Percentiles rank a stretch among this genome's conserved stretches.
phyloP scores from a whole-genome alignment of 768 basidiomycete genomes.

The Tephrocybe sp. region DNA sequence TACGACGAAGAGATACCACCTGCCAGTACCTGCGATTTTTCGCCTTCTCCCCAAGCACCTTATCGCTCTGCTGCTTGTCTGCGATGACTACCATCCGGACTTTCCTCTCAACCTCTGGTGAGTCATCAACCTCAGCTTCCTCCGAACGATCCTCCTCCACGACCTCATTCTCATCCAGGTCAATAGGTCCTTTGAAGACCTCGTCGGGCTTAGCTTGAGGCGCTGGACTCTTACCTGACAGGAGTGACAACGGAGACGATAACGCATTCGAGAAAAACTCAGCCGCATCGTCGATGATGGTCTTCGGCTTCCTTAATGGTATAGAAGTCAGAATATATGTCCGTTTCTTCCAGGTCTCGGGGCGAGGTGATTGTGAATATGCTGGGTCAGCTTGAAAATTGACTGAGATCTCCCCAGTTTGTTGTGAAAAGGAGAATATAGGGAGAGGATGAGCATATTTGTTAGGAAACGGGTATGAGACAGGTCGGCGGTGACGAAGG shows the following conservation, averaged over 20 bases:
- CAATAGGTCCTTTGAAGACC: conserved; percentile 65
- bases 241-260: conserved; percentile 52
- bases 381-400: conserved; percentile 62
- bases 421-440: conserved; percentile 54
- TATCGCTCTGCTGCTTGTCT: conserved; percentile 31
- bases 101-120: conserved; percentile 49
- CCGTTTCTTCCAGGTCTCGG: conserved; percentile 54
- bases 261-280: conserved; percentile 62
- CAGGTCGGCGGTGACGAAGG: conserved; percentile 72
- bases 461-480: conserved; percentile 78
- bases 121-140: conserved; percentile 78
- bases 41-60: conserved; percentile 27
- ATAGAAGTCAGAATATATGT: conserved; percentile 63
- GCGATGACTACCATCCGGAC: conserved; percentile 53
- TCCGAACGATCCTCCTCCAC: conserved; percentile 76
- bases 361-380: conserved; percentile 41
- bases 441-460: conserved; percentile 74
- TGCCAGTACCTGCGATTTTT: conserved; percentile 37
- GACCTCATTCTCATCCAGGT: conserved; percentile 74
- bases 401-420: conserved; percentile 57
- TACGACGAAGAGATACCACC: conserved; percentile 32
- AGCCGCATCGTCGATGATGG: conserved; percentile 70
- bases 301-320: conserved; percentile 64
- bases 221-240: conserved; percentile 35
- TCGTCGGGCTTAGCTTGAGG: conserved; percentile 58